These are phyloP conservation scores for Tetradesmus obliquus DNA, from an alignment of 139 green algal genomes.

Conservation along the genomic window DNA sequence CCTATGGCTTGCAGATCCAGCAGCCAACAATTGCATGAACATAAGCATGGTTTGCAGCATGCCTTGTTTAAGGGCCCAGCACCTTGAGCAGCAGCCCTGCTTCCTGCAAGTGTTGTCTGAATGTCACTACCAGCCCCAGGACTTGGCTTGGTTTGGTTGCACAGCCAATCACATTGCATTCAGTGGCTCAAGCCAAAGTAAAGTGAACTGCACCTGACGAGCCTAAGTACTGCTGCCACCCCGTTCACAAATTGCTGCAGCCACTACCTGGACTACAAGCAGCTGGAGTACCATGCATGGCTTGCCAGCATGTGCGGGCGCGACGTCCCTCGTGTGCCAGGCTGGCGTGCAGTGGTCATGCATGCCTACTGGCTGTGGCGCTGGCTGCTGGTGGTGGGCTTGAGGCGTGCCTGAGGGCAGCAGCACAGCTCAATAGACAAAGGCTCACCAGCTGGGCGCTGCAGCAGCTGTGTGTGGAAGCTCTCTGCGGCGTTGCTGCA, in stretches of 20 bases:
- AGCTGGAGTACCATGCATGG: conserved; percentile 66
- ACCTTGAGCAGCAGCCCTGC: neutral
- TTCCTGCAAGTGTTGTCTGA: neutral
- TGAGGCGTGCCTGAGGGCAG: neutral
- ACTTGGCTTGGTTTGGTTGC: neutral
- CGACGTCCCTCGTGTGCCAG: conserved; percentile 29
- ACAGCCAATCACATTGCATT: no score
- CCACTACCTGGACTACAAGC: conserved; percentile 50
- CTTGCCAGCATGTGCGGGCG: conserved; percentile 49
- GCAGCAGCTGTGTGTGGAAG: no score
- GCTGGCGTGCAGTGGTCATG: conserved; percentile 43
- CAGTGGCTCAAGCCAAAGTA: no score
- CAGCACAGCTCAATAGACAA: neutral
- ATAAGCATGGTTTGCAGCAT: no score
- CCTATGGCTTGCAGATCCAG: no score
- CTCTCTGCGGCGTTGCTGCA: no score
- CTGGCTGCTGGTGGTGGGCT: neutral
- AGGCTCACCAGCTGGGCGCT: no score
- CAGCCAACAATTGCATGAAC: no score
- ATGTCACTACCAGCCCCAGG: neutral
- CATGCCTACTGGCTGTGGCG: neutral
- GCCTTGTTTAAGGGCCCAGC: no score
- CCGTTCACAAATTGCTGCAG: neutral
- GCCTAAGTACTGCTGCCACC: no score
- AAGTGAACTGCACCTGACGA: no score